Evolutionary conservation across 768 basidiomycete genomes (phyloP), one percentile per base, ranked within the genome.

Genomic region (Lactifluus pinguis): DNA sequence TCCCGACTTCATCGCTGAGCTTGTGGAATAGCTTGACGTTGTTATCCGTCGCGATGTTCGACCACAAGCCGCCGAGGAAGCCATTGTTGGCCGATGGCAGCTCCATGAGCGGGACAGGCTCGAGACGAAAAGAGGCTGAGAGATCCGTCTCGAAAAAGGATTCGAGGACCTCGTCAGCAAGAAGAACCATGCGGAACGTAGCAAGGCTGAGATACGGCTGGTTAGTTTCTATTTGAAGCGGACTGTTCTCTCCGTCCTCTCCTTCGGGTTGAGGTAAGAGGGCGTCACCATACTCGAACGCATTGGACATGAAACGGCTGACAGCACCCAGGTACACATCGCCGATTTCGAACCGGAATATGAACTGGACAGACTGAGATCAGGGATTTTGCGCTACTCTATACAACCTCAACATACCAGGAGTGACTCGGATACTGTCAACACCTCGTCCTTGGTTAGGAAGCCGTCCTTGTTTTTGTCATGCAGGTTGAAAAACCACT

Each of bases 131-230:
- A 2, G 94, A 94, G 1, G 81, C 83, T 0, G 91, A 84, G 63
- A 99, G 77, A 71, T 98, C 97, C 0, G 87, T 83, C 68, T 93
- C 94, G 68, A 98, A 99, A 80, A 99, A 99, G 1, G 89, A 87
- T 71, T 99, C 97, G 29, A 99, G 81, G 30, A 98, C 79, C 71
- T 98, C 95, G 66, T 98, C 97, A 1, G 95, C 95, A 9, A 99
- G 80, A 5, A 99, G 89, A 44, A 98, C 95, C 97, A 98, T 99
- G 7, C 97, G 86, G 84, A 99, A 99, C 83, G 91, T 94, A 39
- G 89, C 87, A 53, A 93, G 83, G 72, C 94, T 95, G 54, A 98
- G 85, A 71, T 97, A 97, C 11, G 94, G 92, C 66, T 89, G 84
- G 70, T 95, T 95, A 21, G 86, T 80, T 14, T 83, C 82, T 48